Conservation (phyloP, 2,329 filamentous ascomycete genomes). For the Claviceps pusilla region DNA sequence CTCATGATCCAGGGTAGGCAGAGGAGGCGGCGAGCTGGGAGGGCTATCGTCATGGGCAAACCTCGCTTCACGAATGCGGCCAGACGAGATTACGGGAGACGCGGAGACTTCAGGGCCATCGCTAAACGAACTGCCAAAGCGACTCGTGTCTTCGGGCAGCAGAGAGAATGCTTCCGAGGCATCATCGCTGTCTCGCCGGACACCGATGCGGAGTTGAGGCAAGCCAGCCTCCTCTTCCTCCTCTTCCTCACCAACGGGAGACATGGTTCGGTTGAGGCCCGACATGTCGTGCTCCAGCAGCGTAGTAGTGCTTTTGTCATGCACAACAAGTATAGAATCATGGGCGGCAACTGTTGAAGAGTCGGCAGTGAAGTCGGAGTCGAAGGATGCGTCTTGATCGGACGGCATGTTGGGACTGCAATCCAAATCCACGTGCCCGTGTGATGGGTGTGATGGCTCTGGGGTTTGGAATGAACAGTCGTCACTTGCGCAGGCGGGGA, state of each 20-base stretch:
- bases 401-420: not conserved
- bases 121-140: constrained; percentile 26
- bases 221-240: constrained; percentile 20
- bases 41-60: constrained; percentile 28
- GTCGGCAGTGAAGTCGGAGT: not conserved
- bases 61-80: constrained; percentile 17
- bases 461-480: not conserved
- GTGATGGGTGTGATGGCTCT: not conserved
- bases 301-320: not conserved
- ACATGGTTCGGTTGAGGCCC: constrained; percentile 8
- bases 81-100: constrained; percentile 22
- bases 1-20: constrained; percentile 6
- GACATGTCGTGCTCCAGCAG: constrained; percentile 5
- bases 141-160: constrained; percentile 22
- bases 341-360: constrained; percentile 1
- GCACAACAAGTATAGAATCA: not conserved
- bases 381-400: not conserved
- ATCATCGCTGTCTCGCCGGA: constrained; percentile 16
- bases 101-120: constrained; percentile 28
- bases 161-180: constrained; percentile 24
- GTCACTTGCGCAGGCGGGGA: not conserved
- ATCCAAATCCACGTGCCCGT: not conserved
- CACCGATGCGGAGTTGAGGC: constrained; percentile 19
- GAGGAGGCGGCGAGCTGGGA: constrained; percentile 32
- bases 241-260: constrained; percentile 6